Evolutionary conservation across 2,329 filamentous ascomycete species (phyloP), one percentile per base, ranked within the genome.

Genomic region (Hysterium pulicare): DNA sequence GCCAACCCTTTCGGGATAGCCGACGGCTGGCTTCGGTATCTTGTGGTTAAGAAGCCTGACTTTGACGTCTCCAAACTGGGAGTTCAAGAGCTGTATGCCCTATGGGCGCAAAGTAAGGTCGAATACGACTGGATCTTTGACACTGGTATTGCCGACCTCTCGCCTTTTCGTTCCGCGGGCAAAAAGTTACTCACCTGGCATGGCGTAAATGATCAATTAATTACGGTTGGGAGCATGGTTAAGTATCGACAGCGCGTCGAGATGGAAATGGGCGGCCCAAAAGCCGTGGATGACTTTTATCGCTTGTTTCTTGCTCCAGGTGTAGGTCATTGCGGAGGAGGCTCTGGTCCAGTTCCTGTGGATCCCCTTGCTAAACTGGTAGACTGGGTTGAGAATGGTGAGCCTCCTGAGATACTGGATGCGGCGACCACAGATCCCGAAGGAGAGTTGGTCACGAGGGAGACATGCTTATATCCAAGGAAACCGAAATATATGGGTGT

Each of bases 301-400:
- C 55, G 59, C 10, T 40, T 64, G 4, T 65, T 65, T 23, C 47
- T 64, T 8, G 60, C 55, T 22, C 58, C 60, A 7, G 60, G 59
- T 3, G 54, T 61, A 1, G 44, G 42, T 22, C 58, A 62, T 23
- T 63, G 61, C 24, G 47, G 42, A 3, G 40, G 40, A 2, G 54
- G 59, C 2, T 32, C 35, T 4, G 59, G 58, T 4, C 48, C 57
- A 5, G 22, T 46, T 7, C 58, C 54, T 5, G 45, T 22, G 9
- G 42, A 54, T 44, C 45, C 55, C 2, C 50, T 64, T 5, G 38
- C 36, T 2, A 45, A 47, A 4, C 38, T 65, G 5, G 47, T 61
- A 6, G 49, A 53, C 6, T 65, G 60, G 61, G 60, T 63, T 2
- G 61, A 63, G 41, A 38, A 53, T 3, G 51, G 45, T 21, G 48